Evolutionary conservation across 495 filamentous ascomycete genomes (phyloP).

Genomic region (Jackrogersella multiformis): DNA sequence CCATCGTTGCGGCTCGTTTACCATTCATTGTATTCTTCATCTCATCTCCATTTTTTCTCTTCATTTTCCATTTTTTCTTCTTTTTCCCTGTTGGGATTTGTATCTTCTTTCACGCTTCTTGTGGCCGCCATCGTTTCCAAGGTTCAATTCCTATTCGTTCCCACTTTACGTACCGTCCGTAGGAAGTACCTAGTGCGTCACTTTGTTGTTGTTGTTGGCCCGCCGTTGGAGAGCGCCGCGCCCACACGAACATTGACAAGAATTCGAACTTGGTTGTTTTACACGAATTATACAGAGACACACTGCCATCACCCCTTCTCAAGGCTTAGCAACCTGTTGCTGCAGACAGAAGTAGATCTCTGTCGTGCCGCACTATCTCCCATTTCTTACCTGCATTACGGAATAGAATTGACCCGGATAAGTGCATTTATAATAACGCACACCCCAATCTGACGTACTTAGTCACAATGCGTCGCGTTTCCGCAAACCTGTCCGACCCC

Average conservation of each 20-base stretch:
- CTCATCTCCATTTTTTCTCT: neutral
- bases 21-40: constrained; percentile 36
- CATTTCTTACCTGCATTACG: constrained; percentile 28
- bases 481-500: constrained; percentile 55
- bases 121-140: constrained; percentile 26
- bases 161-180: constrained; percentile 19
- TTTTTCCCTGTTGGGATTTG: constrained; percentile 7
- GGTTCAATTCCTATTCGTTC: constrained; percentile 33
- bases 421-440: constrained; percentile 29
- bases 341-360: constrained; percentile 22
- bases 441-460: constrained; percentile 14
- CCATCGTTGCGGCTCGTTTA: constrained; percentile 31
- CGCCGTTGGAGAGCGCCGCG: constrained; percentile 23
- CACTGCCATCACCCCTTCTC: constrained; percentile 6
- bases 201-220: constrained; percentile 31
- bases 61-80: constrained; percentile 7
- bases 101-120: constrained; percentile 18
- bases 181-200: constrained; percentile 35
- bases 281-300: constrained; percentile 20
- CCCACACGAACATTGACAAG: constrained; percentile 32
- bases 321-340: constrained; percentile 13
- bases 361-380: constrained; percentile 7
- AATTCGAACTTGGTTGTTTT: constrained; percentile 4
- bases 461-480: constrained; percentile 54
- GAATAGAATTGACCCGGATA: constrained; percentile 13